phyloP scores from a whole-genome alignment of 2,329 filamentous ascomycete species.

The Aspergillus ruber region DNA sequence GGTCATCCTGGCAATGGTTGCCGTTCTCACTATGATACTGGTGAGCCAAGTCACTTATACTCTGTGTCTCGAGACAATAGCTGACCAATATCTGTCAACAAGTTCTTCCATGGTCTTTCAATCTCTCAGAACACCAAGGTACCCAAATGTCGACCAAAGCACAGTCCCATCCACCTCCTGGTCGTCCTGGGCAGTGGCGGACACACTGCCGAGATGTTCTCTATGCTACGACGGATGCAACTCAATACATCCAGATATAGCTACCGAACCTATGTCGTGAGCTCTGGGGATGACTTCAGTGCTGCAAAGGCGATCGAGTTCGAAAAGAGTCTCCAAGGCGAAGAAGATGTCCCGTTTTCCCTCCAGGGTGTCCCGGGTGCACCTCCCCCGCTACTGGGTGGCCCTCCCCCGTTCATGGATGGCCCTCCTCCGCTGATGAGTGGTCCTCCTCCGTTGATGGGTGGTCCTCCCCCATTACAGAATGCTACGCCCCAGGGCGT shows the following conservation, averaged over 20 bases:
- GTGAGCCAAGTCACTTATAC: not conserved
- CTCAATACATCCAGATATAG: slow-evolving; percentile 42
- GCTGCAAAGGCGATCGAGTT: slow-evolving; percentile 58
- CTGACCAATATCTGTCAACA: slow-evolving; percentile 6
- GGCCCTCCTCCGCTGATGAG: too few relatives aligned
- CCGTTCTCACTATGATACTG: not conserved
- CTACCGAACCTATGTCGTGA: slow-evolving; percentile 75
- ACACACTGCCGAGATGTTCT: slow-evolving; percentile 91
- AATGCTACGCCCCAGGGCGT: too few relatives aligned
- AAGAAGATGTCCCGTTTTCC: not conserved
- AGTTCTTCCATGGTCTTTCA: slow-evolving; percentile 23
- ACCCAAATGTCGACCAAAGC: slow-evolving; percentile 22
- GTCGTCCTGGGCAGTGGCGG: slow-evolving; percentile 88
- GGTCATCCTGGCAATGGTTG: not conserved
- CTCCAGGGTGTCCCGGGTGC: too few relatives aligned
- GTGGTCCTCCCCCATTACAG: too few relatives aligned
- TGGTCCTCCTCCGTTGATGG: too few relatives aligned
- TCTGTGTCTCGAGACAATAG: not conserved
- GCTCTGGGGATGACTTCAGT: slow-evolving; percentile 69
- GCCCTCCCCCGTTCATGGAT: too few relatives aligned
- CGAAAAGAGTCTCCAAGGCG: slow-evolving; percentile 39
- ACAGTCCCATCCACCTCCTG: slow-evolving; percentile 54
- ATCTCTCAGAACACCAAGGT: slow-evolving; percentile 24
- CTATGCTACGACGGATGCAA: slow-evolving; percentile 63
- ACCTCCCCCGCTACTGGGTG: too few relatives aligned